These are phyloP conservation scores for Trichosanthes truncata DNA, from an alignment of 306 rosid genomes.

Conservation along the genomic window DNA sequence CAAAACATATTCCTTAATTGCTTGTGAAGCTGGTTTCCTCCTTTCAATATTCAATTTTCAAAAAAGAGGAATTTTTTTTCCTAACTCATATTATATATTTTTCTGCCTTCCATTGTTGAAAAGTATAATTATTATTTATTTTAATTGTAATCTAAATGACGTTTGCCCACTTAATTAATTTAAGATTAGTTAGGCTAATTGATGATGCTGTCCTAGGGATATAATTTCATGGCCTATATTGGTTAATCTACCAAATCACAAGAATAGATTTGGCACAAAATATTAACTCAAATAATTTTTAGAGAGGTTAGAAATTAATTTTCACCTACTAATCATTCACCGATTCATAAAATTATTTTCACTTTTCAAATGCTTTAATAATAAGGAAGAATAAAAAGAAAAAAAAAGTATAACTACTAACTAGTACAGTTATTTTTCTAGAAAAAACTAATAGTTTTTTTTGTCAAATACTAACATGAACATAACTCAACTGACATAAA, in stretches of 20 bases:
- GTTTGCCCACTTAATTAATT: not conserved
- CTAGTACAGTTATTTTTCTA: too few relatives aligned
- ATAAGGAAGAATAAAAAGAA: not conserved
- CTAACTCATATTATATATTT: not conserved
- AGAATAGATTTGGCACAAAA: not conserved
- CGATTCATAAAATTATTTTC: not conserved
- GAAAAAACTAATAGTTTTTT: too few relatives aligned
- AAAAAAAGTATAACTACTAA: not conserved
- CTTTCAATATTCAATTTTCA: not conserved
- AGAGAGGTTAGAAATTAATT: not conserved
- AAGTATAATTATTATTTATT: not conserved
- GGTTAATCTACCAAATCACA: not conserved
- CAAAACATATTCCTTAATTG: slow-evolving; percentile 10
- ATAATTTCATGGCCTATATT: not conserved
- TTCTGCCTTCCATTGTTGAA: slow-evolving; percentile 4
- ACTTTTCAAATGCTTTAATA: not conserved
- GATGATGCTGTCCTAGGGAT: not conserved
- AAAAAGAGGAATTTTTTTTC: not conserved
- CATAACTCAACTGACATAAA: too few relatives aligned
- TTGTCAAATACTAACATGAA: too few relatives aligned
- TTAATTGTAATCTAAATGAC: not conserved
- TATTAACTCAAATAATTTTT: not conserved
- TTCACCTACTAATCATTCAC: not conserved
- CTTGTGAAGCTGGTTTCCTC: slow-evolving; percentile 7
- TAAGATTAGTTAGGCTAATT: not conserved